Evolutionary conservation across 169 alveolate species (phyloP).

Genomic region (Cryptosporidium sp.): DNA sequence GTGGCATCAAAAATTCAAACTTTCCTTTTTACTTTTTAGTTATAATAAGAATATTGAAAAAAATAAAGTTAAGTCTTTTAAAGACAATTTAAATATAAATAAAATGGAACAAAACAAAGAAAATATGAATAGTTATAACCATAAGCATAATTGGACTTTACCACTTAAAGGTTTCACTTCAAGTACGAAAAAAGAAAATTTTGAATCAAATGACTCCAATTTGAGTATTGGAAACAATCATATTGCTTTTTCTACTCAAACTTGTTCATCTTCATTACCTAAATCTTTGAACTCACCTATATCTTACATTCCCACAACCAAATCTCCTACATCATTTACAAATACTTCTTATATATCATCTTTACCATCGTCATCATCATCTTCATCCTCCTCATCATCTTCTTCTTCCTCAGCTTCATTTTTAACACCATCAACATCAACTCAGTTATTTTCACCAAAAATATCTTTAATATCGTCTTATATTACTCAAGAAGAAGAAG

Average conservation of each 20-base stretch:
- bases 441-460: slow-evolving; percentile 2
- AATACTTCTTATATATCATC: not conserved
- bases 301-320: not conserved
- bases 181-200: not conserved
- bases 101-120: not conserved
- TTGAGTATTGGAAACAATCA: not conserved
- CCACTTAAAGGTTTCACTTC: not conserved
- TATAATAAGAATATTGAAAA: not conserved
- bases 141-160: not conserved
- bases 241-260: not conserved
- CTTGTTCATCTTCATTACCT: not conserved
- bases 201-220: not conserved
- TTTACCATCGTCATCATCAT: not conserved
- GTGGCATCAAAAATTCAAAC: slow-evolving; percentile 54
- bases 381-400: not conserved
- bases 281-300: not conserved
- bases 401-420: not conserved
- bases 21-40: not conserved
- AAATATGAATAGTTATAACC: no score
- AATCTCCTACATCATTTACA: not conserved
- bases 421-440: not conserved
- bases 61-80: not conserved
- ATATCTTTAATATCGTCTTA: slow-evolving; percentile 4
- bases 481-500: slow-evolving; percentile 11
- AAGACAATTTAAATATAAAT: not conserved